A percentile compares a stretch with the other conserved stretches of the same genome.
phyloP scores from a whole-genome alignment of 352 stramenopile species.

The Phytopythium delawarense region DNA sequence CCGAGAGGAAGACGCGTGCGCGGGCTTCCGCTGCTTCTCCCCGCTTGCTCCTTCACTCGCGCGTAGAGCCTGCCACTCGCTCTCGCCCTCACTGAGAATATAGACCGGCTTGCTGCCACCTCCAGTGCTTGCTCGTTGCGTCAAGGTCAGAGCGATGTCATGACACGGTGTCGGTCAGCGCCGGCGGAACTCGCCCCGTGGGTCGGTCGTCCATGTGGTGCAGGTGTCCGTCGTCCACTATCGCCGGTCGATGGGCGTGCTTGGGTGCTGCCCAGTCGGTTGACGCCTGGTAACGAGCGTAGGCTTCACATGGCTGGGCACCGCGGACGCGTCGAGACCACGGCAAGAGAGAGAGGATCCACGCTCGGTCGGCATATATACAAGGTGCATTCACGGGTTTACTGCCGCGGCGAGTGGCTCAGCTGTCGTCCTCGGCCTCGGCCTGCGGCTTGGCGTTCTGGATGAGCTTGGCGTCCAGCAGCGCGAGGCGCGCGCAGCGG shows the following conservation, averaged over 20 bases:
- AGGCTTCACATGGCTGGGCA: background rate
- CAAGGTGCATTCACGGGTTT: background rate
- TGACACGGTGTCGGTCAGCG: too few species aligned
- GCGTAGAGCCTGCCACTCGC: background rate
- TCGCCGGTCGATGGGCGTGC: background rate
- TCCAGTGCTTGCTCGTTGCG: too few species aligned
- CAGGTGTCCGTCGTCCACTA: constrained; percentile 19
- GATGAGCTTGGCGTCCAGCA: constrained; percentile 76
- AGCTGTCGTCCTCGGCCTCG: background rate
- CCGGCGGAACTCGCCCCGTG: too few species aligned
- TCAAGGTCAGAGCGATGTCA: too few species aligned
- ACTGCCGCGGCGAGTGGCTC: background rate
- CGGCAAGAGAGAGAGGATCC: background rate
- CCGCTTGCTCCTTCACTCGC: constrained; percentile 1
- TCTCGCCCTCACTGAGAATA: constrained; percentile 3
- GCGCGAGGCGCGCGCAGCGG: constrained; percentile 65
- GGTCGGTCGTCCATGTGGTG: too few species aligned
- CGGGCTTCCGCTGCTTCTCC: background rate
- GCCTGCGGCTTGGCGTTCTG: constrained; percentile 12
- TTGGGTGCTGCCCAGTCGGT: too few species aligned
- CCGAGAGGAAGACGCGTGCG: constrained; percentile 2
- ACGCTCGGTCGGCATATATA: background rate
- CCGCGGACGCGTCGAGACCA: background rate
- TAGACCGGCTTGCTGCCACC: background rate
- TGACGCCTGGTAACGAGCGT: background rate